Conservation (phyloP, 2,329 filamentous ascomycete genomes). For the Paecilomyces formosus region DNA sequence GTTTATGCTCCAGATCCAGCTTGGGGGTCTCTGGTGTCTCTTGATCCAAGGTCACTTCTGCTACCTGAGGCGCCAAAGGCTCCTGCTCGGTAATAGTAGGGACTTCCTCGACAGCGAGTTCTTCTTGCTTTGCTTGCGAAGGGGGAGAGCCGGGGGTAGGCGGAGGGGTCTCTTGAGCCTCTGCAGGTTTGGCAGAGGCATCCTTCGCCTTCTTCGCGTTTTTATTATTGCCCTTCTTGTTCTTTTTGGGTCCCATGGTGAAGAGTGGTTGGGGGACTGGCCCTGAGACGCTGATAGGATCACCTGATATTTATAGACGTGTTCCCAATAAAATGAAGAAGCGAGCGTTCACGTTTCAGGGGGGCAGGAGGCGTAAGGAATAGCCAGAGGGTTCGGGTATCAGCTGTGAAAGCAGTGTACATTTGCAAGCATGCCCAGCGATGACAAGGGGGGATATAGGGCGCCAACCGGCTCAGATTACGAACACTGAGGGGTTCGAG, state of each 20-base stretch:
- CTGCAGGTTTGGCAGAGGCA: not conserved
- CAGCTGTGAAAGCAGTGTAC: not conserved
- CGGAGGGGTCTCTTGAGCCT: not conserved
- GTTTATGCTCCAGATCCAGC: constrained; percentile 3
- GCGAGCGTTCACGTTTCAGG: not conserved
- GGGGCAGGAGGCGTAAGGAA: not conserved
- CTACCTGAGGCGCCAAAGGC: not conserved
- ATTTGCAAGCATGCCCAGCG: not conserved
- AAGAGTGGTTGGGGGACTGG: not conserved
- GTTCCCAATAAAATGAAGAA: constrained; percentile 10
- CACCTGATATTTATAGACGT: constrained; percentile 9
- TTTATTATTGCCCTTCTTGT: constrained; percentile 9
- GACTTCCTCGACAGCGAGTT: not conserved
- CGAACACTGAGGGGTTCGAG: not conserved
- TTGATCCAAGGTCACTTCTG: not conserved
- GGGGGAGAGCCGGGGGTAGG: not conserved
- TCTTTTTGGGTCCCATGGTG: constrained; percentile 2
- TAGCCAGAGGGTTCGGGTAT: not conserved
- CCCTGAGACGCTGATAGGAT: not conserved
- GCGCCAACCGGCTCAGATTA: not conserved
- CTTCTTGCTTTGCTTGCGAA: not conserved
- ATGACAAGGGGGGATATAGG: not conserved
- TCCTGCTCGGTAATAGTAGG: not conserved
- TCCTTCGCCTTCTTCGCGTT: constrained; percentile 8
- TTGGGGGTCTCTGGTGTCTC: not conserved